phyloP scores from a whole-genome alignment of 352 stramenopile genomes.

The Halophytophthora polymorphica region DNA sequence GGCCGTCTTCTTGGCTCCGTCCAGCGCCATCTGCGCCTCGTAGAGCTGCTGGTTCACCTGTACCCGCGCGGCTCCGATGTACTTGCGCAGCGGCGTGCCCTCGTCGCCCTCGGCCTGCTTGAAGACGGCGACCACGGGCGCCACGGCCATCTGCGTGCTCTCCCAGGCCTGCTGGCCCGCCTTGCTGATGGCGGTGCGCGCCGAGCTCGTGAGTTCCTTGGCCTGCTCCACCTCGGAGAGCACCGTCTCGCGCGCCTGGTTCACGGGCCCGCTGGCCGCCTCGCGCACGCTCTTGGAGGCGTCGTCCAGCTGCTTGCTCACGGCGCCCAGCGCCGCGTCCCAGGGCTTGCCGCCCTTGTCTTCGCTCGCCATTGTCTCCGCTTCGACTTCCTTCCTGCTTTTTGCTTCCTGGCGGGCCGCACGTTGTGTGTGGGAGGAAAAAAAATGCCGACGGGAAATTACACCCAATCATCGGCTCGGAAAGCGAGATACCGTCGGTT shows the following conservation, averaged over 20 bases:
- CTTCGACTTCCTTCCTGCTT: constrained; percentile 5
- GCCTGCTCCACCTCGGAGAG: constrained; percentile 40
- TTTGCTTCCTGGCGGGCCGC: constrained; percentile 1
- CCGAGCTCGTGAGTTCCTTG: constrained; percentile 62
- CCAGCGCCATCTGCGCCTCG: constrained; percentile 42
- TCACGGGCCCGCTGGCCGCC: constrained; percentile 27
- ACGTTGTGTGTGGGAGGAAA: neutral
- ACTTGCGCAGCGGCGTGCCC: constrained; percentile 62
- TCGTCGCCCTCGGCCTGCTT: constrained; percentile 58
- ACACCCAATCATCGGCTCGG: neutral
- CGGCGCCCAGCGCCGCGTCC: constrained; percentile 39
- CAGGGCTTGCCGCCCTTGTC: constrained; percentile 55
- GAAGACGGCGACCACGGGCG: constrained; percentile 61
- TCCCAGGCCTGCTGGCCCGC: constrained; percentile 36
- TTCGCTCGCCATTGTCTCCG: constrained; percentile 19
- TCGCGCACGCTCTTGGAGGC: constrained; percentile 47
- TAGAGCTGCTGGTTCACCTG: constrained; percentile 62
- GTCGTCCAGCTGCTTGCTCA: constrained; percentile 49
- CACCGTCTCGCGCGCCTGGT: constrained; percentile 45
- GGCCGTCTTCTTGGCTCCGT: constrained; percentile 53
- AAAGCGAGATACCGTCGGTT: too few relatives aligned
- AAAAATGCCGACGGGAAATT: neutral
- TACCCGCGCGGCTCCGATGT: constrained; percentile 44
- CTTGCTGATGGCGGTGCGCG: constrained; percentile 43
- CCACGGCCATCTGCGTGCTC: constrained; percentile 33